Evolutionary conservation across 176 grass and related monocot species (phyloP).

Genomic region (Bonia amplexicaulis): DNA sequence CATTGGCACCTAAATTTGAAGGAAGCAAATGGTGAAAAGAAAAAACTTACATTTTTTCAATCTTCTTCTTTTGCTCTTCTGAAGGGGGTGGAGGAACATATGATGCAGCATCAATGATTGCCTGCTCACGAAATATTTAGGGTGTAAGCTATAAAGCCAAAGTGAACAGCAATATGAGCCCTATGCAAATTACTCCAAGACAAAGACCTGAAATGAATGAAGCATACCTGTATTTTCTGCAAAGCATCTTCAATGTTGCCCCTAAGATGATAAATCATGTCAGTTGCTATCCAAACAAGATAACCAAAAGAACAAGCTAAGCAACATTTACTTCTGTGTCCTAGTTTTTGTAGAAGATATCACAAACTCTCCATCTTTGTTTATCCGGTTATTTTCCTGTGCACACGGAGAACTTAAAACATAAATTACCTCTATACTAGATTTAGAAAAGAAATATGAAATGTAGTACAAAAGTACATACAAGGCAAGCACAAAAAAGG

Average conservation of each 20-base stretch:
- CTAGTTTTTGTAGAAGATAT: conserved; percentile 97
- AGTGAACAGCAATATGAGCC: not conserved
- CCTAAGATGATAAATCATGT: conserved; percentile 41
- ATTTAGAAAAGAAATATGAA: not conserved
- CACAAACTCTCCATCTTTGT: conserved; percentile 89
- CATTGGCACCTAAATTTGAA: conserved; percentile 3
- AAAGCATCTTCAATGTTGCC: conserved; percentile 93
- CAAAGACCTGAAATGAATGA: conserved; percentile 5
- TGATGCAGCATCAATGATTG: conserved; percentile 89
- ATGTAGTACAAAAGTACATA: not conserved
- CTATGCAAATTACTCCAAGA: not conserved
- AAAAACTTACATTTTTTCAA: conserved; percentile 82
- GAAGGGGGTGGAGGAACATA: conserved; percentile 92
- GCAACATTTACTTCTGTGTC: conserved; percentile 74
- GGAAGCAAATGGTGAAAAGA: not conserved
- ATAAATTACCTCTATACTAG: not conserved
- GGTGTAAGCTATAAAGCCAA: not conserved
- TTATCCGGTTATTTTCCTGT: conserved; percentile 97
- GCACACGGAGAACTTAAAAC: not conserved
- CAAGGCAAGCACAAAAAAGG: not conserved
- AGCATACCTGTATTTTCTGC: conserved; percentile 84
- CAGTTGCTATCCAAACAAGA: conserved; percentile 22
- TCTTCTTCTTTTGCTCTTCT: conserved; percentile 91
- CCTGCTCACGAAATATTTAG: conserved; percentile 37
- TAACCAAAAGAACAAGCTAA: not conserved